phyloP scores from a whole-genome alignment of 2,329 filamentous ascomycete species.

The Zasmidium citrigriseum region DNA sequence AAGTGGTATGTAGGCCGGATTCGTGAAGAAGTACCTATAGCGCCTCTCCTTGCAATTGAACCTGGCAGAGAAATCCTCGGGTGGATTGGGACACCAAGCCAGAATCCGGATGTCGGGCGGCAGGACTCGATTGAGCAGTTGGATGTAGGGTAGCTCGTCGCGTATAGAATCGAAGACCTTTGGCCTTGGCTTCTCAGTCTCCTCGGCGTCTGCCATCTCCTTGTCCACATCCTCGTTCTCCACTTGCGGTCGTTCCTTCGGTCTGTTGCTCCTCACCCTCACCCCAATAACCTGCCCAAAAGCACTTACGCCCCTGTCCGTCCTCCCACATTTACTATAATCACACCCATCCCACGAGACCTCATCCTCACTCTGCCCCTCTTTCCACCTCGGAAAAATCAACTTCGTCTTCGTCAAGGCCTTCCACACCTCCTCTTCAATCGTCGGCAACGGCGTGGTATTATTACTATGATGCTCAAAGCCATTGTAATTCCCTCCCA shows the following conservation, averaged over 20 bases:
- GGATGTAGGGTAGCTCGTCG: slow-evolving; percentile 83
- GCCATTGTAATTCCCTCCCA: slow-evolving; percentile 88
- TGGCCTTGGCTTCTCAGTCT: slow-evolving; percentile 6
- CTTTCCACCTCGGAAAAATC: slow-evolving; percentile 65
- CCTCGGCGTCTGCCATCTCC: slow-evolving; percentile 12
- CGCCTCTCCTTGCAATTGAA: slow-evolving; percentile 90
- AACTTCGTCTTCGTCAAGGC: slow-evolving; percentile 79
- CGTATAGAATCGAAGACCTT: slow-evolving; percentile 63
- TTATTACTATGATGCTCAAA: slow-evolving; percentile 82
- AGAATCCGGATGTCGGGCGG: slow-evolving; percentile 87
- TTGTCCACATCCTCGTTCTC: slow-evolving; percentile 14
- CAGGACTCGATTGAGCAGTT: slow-evolving; percentile 81
- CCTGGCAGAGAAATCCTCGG: slow-evolving; percentile 79
- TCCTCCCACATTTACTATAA: slow-evolving; percentile 93
- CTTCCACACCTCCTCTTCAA: slow-evolving; percentile 94
- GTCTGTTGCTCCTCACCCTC: slow-evolving; percentile 76
- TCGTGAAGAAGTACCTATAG: slow-evolving; percentile 97
- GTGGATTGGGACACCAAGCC: slow-evolving; percentile 87
- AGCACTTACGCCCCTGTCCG: slow-evolving; percentile 89
- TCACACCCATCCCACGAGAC: slow-evolving; percentile 82
- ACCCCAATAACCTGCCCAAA: slow-evolving; percentile 94
- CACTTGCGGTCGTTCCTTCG: slow-evolving; percentile 37
- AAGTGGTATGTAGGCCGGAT: slow-evolving; percentile 79
- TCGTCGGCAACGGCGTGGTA: slow-evolving; percentile 69
- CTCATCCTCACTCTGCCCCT: slow-evolving; percentile 42